A percentile compares a stretch with the other conserved stretches of the same genome.
phyloP scores from a whole-genome alignment of 805 yeast genomes.

The Wickerhamomyces subpelliculosus region DNA sequence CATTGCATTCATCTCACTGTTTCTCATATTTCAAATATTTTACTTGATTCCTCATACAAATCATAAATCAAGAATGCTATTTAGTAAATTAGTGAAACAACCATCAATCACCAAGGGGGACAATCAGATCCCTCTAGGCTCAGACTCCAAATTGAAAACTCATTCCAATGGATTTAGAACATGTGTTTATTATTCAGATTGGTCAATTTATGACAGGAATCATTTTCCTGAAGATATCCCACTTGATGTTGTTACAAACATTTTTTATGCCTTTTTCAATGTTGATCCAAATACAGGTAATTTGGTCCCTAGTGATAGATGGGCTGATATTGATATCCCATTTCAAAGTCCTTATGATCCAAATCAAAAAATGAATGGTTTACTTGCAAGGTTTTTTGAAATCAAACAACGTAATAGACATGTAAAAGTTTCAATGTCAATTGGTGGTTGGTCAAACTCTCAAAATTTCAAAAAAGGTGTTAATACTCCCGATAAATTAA shows the following conservation, averaged over 20 bases:
- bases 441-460: constrained; percentile 75
- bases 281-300: constrained; percentile 49
- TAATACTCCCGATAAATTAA: constrained; percentile 29
- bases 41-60: no score
- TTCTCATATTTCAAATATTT: not conserved
- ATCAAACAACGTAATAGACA: constrained; percentile 35
- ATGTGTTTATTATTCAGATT: constrained; percentile 42
- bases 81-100: no score
- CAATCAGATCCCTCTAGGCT: no score
- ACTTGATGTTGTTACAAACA: constrained; percentile 46
- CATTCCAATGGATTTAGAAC: constrained; percentile 13
- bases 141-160: not conserved
- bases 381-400: constrained; percentile 38
- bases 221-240: constrained; percentile 63
- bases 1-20: not conserved
- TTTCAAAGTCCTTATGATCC: constrained; percentile 13
- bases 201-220: constrained; percentile 62
- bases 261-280: constrained; percentile 72
- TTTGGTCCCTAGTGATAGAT: constrained; percentile 49
- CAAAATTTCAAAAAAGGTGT: constrained; percentile 41
- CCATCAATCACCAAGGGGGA: no score
- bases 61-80: no score
- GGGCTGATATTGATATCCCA: constrained; percentile 53
- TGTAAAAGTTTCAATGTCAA: constrained; percentile 58
- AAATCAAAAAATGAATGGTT: constrained; percentile 30